Evolutionary conservation across 345 rosid genomes (phyloP), one percentile per base, ranked within the genome.

Genomic region (Lenwebbia sp.): DNA sequence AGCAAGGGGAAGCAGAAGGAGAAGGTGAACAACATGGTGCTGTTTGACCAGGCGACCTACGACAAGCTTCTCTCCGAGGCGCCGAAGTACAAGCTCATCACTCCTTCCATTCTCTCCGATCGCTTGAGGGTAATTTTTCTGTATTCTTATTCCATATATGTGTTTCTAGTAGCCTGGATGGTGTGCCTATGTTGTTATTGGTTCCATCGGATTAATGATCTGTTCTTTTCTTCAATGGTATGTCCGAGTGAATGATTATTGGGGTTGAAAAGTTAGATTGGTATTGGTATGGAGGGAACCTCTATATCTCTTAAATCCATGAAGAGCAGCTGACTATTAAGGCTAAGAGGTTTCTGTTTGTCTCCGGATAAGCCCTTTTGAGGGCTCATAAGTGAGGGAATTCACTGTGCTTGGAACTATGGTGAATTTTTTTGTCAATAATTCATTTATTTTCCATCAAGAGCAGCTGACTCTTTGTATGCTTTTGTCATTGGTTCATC

Each of bases 11-110:
- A 92, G 88, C 93, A 91, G 85, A 92, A 92, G 92, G 94, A 91
- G 89, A 92, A 91, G 91, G 93, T 92, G 88, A 92, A 92, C 88
- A 91, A 92, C 89, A 90, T 91, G 94, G 92, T 92, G 26, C 87
- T 92, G 89, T 92, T 92, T 22, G 94, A 92, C 83, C 94, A 91
- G 86, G 91, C 87, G 5, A 89, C 94, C 6, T 92, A 90, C 75
- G 94, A 92, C 78, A 90, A 90, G 89, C 94, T 92, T 56, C 89
- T 91, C 28, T 26, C 88, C 1, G 92, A 92, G 84, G 92, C 83
- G 41, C 93, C 94, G 82, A 92, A 92, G 87, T 92, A 84, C 88
- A 92, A 90, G 91, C 93, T 90, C 86, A 74, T 92, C 54, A 91
- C 94, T 54, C 91, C 93, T 54, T 91, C 91, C 4, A 84, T 92